These are phyloP conservation scores for Houttuynia cordata DNA, from an alignment of 164 flowering plant species.

Conservation along the genomic window DNA sequence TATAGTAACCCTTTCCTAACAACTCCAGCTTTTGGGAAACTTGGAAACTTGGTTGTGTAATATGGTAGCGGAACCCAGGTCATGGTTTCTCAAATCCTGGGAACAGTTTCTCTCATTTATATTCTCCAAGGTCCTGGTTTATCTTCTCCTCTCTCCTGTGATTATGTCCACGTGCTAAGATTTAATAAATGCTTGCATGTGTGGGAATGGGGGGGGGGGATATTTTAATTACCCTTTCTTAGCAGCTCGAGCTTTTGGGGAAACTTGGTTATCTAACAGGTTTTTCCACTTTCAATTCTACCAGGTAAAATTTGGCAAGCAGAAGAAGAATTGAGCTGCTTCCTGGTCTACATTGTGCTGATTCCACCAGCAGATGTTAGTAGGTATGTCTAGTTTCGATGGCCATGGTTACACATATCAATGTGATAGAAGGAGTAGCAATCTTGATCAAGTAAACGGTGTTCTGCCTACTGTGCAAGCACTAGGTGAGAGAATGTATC, in stretches of 20 bases:
- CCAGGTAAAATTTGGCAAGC: neutral
- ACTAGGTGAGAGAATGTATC: slow-evolving; percentile 30
- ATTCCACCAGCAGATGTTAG: slow-evolving; percentile 22
- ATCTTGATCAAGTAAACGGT: slow-evolving; percentile 10
- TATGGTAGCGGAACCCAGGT: too few species aligned
- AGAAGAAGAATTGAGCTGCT: neutral
- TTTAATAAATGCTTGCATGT: neutral
- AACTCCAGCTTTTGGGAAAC: too few species aligned
- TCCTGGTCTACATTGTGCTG: neutral
- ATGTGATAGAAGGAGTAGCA: slow-evolving; percentile 17
- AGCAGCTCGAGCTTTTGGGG: too few species aligned
- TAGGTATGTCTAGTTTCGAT: slow-evolving; percentile 25
- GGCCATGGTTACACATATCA: slow-evolving; percentile 30
- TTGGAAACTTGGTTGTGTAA: too few species aligned
- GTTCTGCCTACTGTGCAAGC: slow-evolving; percentile 31
- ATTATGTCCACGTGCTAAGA: neutral
- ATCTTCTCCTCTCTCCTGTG: neutral
- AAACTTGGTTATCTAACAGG: too few species aligned
- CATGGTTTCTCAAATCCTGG: too few species aligned
- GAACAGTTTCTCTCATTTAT: too few species aligned
- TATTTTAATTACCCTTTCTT: too few species aligned
- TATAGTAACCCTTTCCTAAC: too few species aligned
- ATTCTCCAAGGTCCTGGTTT: too few species aligned
- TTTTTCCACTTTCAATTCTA: neutral
- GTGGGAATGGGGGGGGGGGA: neutral